Evolutionary conservation across 345 rosid genomes (phyloP).

Genomic region (Gossypium ekmanianum): DNA sequence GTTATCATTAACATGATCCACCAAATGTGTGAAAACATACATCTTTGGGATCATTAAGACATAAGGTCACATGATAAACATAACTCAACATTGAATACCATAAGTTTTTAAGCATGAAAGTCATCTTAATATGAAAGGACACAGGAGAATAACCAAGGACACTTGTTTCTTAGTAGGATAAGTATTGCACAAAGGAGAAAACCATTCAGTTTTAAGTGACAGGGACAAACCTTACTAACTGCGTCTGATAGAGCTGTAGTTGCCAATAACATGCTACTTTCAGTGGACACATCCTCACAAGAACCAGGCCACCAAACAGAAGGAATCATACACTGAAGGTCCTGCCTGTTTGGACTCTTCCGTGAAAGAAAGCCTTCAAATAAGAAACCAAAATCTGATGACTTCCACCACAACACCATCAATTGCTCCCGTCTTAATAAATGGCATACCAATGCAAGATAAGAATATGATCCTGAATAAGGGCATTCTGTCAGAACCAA

Average conservation of each 20-base stretch:
- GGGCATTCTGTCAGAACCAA: constrained; percentile 78
- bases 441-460: constrained; percentile 84
- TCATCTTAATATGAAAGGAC: neutral
- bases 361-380: constrained; percentile 85
- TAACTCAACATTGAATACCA: neutral
- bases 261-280: constrained; percentile 77
- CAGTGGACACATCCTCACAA: constrained; percentile 67
- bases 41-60: neutral
- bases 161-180: neutral
- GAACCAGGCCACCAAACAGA: constrained; percentile 99
- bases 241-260: constrained; percentile 74
- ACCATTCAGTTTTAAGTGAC: neutral
- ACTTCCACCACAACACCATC: constrained; percentile 87
- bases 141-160: neutral
- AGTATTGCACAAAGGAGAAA: neutral
- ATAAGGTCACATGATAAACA: neutral
- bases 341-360: constrained; percentile 74
- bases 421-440: constrained; percentile 65
- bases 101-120: neutral
- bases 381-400: constrained; percentile 61
- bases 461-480: constrained; percentile 82
- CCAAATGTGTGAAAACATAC: neutral
- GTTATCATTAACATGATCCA: neutral
- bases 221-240: constrained; percentile 54
- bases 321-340: constrained; percentile 79